These are phyloP conservation scores for Candida rishiriensis DNA, from an alignment of 805 yeast genomes.

Conservation along the genomic window DNA sequence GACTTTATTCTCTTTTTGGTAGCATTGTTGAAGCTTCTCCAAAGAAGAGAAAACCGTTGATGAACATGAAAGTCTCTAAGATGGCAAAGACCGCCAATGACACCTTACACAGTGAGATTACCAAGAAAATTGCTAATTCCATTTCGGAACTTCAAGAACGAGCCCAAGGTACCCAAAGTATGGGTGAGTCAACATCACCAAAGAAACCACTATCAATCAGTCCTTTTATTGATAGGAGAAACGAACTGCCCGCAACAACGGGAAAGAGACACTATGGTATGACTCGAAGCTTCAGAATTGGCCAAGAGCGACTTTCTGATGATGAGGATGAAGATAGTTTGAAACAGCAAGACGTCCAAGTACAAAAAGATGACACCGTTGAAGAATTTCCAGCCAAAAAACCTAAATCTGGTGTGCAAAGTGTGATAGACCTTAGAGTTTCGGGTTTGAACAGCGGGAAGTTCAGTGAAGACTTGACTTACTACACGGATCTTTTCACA, in stretches of 20 bases:
- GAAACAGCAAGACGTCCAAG: neutral
- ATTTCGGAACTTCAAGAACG: too few species aligned
- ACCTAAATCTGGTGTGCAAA: constrained; percentile 13
- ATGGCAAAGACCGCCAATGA: too few species aligned
- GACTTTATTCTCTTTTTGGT: too few species aligned
- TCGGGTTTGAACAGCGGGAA: constrained; percentile 27
- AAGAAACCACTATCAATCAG: too few species aligned
- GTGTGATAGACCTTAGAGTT: constrained; percentile 26
- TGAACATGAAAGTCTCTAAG: too few species aligned
- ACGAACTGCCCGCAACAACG: neutral
- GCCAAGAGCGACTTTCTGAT: constrained; percentile 9
- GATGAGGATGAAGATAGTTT: neutral
- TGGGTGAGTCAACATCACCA: too few species aligned
- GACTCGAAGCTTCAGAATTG: constrained; percentile 24
- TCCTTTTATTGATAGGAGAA: too few species aligned
- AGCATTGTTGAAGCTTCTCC: too few species aligned
- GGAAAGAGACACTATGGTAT: constrained; percentile 25
- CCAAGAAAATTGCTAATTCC: too few species aligned
- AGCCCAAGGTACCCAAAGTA: too few species aligned
- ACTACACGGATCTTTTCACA: constrained; percentile 9
- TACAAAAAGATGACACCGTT: constrained; percentile 11
- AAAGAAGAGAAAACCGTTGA: too few species aligned
- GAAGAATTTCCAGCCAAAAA: constrained; percentile 12
- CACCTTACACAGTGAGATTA: too few species aligned
- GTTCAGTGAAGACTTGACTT: constrained; percentile 13